phyloP scores from a whole-genome alignment of 2,329 filamentous ascomycete species.

The Neurospora crassa region DNA sequence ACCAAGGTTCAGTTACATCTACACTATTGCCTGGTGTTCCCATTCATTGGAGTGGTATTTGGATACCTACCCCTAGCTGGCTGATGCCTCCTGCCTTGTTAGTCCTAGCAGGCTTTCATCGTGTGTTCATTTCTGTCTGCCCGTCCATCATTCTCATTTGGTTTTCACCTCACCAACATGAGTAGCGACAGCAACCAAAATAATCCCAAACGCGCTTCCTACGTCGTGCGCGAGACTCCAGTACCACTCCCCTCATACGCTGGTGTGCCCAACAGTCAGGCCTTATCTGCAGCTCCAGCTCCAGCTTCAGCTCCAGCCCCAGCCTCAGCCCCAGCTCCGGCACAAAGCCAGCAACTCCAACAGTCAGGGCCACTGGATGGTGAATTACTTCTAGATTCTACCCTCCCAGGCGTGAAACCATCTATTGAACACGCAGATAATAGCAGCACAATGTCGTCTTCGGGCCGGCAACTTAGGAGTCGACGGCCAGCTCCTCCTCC shows the following conservation, averaged over 20 bases:
- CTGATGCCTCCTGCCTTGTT: not conserved
- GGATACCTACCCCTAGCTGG: not conserved
- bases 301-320: not conserved
- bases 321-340: not conserved
- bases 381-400: not conserved
- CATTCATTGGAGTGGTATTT: not conserved
- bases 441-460: not conserved
- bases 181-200: not conserved
- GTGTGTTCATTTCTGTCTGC: not conserved
- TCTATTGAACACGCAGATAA: not conserved
- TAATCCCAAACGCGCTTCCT: not conserved
- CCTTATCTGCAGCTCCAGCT: not conserved
- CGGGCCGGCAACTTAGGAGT: not conserved
- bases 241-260: not conserved
- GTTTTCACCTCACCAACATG: not conserved
- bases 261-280: not conserved
- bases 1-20: not conserved
- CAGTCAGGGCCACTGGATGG: not conserved
- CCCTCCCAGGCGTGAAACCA: not conserved
- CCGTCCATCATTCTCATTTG: not conserved
- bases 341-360: not conserved
- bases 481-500: not conserved
- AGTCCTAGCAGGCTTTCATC: not conserved
- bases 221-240: not conserved
- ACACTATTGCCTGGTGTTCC: not conserved